Conservation (phyloP, 169 alveolate genomes). For the Sarcocystis neurona region DNA sequence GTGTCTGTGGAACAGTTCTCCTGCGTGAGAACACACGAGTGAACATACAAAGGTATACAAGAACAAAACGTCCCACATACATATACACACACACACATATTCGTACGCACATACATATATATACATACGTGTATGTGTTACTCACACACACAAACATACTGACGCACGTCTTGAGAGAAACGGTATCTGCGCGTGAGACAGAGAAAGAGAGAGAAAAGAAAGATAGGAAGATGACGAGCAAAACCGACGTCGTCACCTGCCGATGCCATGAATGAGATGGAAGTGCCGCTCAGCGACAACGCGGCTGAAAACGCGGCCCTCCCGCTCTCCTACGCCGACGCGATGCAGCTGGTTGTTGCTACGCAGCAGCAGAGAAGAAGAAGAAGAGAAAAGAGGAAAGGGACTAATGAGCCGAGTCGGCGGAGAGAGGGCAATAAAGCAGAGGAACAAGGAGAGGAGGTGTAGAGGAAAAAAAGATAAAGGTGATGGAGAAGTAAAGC, state of each 20-base stretch:
- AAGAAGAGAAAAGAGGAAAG: not conserved
- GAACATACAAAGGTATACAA: too few species aligned
- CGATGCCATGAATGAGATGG: slow-evolving; percentile 87
- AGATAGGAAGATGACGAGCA: not conserved
- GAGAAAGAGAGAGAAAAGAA: not conserved
- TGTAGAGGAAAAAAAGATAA: not conserved
- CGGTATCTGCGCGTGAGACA: not conserved
- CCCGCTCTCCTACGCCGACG: slow-evolving; percentile 90
- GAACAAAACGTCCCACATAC: too few species aligned
- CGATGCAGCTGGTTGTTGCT: slow-evolving; percentile 80
- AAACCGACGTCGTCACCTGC: slow-evolving; percentile 48
- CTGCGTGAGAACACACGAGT: too few species aligned
- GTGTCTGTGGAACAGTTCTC: too few species aligned
- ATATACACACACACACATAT: too few species aligned
- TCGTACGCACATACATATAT: not conserved
- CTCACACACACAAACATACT: not conserved
- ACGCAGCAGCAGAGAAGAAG: slow-evolving; percentile 68
- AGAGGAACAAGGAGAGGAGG: not conserved
- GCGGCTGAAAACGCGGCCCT: slow-evolving; percentile 83
- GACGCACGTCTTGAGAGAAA: not conserved
- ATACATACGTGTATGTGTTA: not conserved
- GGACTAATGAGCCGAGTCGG: not conserved
- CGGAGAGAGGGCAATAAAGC: not conserved
- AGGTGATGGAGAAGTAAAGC: not conserved
- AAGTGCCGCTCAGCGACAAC: slow-evolving; percentile 79